Base-by-base conservation (phyloP, 2,329 filamentous ascomycete species). In the Fonsecaea multimorphosa region DNA sequence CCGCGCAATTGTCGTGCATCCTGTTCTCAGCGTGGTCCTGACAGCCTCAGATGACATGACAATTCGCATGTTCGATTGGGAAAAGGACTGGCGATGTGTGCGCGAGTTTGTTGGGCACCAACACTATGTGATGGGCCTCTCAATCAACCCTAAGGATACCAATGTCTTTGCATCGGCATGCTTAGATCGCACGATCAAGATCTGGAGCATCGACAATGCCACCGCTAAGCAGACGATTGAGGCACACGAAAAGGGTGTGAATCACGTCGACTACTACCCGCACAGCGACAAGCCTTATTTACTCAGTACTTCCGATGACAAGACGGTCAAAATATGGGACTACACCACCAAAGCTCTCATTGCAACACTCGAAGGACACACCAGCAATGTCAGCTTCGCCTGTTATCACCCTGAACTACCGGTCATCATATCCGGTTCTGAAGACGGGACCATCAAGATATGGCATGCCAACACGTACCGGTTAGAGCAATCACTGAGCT, bases 381-480 rank as follows among this genome's bases (percentile, higher is more conserved):
- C 93, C 32, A 97, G 93, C 79, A 99, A 99, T 75, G 95, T 99
- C 55, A 97, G 93, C 2, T 99, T 98, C 75, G 95, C 95, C 57
- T 96, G 93, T 79, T 99, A 98, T 77, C 95, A 99, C 79, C 95
- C 95, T 1, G 94, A 98, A 79, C 83, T 99, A 56, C 95, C 95
- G 1, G 90, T 99, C 71, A 99, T 99, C 75, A 94, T 99, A 63
- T 98, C 95, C 27, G 95, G 95, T 73, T 98, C 94, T 29, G 95
- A 99, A 80, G 95, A 99, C 78, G 94, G 94, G 70, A 97, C 93
- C 0, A 89, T 99, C 76, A 96, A 97, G 80, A 93, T 99, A 78
- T 99, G 95, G 95, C 93, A 99, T 77, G 93, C 94, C 70, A 97
- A 97, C 76, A 99, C 95, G 60, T 98, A 98, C 80, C 87, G 95